Percentiles rank a stretch among this genome's conserved stretches.
These are phyloP conservation scores for Carpinus viminea DNA, from an alignment of 306 rosid species.

Conservation along the genomic window DNA sequence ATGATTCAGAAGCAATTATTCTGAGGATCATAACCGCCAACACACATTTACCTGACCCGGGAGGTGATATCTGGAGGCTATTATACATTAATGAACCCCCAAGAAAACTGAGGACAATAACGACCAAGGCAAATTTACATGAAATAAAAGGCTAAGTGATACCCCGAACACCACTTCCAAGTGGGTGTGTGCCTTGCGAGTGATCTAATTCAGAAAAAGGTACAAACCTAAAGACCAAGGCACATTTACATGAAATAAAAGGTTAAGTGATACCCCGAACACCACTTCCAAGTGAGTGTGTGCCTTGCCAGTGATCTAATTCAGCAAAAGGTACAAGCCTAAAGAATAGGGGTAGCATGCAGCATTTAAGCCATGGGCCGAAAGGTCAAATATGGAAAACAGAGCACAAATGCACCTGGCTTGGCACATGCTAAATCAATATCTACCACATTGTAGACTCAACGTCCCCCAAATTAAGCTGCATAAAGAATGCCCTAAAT, in stretches of 20 bases:
- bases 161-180: conserved; percentile 18
- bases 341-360: not conserved
- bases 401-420: not conserved
- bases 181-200: conserved; percentile 16
- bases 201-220: not conserved
- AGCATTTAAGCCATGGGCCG: not conserved
- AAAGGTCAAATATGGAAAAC: not conserved
- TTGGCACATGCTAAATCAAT: not conserved
- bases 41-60: conserved; percentile 18
- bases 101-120: not conserved
- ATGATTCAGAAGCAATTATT: not conserved
- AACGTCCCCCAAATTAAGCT: too few relatives aligned
- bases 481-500: not conserved
- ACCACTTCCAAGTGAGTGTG: conserved; percentile 19
- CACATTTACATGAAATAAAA: conserved; percentile 19
- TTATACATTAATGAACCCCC: not conserved
- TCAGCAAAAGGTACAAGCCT: not conserved
- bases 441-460: not conserved
- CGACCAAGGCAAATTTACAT: conserved; percentile 16
- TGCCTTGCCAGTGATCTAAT: conserved; percentile 16
- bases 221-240: not conserved
- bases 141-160: conserved; percentile 13
- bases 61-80: not conserved
- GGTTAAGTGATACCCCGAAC: conserved; percentile 15
- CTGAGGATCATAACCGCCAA: not conserved